These are phyloP conservation scores for Trypanosoma boissoni DNA, from an alignment of 208 protist species.

Conservation along the genomic window DNA sequence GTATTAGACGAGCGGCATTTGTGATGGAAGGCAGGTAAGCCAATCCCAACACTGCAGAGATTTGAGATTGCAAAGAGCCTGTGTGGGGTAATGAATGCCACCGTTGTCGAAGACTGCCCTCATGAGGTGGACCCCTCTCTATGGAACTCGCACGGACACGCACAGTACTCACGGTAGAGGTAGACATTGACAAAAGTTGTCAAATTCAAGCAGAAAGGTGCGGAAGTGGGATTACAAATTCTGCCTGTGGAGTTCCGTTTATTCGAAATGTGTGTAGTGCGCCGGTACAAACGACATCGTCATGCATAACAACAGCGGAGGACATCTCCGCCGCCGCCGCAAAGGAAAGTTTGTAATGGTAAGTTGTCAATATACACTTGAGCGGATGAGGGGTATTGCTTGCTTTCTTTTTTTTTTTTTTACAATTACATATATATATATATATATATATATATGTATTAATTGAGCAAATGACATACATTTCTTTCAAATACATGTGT, in stretches of 20 bases:
- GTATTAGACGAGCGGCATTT: constrained; percentile 55
- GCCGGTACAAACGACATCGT: constrained; percentile 84
- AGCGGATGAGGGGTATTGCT: no score
- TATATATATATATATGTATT: neutral
- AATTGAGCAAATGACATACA: neutral
- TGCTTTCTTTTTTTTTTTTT: neutral
- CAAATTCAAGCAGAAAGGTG: constrained; percentile 33
- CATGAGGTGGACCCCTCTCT: constrained; percentile 68
- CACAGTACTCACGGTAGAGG: constrained; percentile 32
- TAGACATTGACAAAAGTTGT: constrained; percentile 37
- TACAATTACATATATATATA: neutral
- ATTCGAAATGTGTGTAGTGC: constrained; percentile 90
- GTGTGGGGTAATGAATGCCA: constrained; percentile 72
- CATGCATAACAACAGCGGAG: constrained; percentile 84
- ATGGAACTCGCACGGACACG: constrained; percentile 72
- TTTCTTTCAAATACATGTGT: no score
- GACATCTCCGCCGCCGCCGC: constrained; percentile 71
- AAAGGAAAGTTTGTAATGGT: constrained; percentile 64
- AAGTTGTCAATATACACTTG: no score
- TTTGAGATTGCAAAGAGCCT: constrained; percentile 73
- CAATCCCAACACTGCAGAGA: constrained; percentile 60
- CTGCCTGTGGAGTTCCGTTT: constrained; percentile 29
- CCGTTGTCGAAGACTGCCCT: constrained; percentile 47
- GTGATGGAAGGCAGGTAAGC: constrained; percentile 64
- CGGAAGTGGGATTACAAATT: neutral